Conservation (phyloP, 371 early-diverging fungal species). For the Saksenaea vasiformis region DNA sequence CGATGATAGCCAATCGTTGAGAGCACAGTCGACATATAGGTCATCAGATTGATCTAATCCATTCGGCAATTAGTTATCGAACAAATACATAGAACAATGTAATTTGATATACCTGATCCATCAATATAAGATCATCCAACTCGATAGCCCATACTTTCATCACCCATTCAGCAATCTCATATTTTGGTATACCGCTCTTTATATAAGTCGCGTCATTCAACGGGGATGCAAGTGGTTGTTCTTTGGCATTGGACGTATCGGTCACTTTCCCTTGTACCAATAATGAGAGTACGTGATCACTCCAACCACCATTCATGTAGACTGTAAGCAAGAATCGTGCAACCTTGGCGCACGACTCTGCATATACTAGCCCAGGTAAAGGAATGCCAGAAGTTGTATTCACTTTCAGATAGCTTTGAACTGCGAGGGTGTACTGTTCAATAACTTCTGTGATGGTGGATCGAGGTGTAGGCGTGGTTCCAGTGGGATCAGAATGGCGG, state of each 20-base stretch:
- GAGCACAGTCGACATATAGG: conserved; percentile 62
- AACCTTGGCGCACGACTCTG: conserved; percentile 48
- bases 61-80: neutral
- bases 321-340: conserved; percentile 39
- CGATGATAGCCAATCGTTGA: conserved; percentile 65
- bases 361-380: conserved; percentile 40
- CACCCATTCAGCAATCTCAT: conserved; percentile 63
- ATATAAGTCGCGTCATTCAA: conserved; percentile 8
- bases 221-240: conserved; percentile 1
- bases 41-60: conserved; percentile 56
- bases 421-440: conserved; percentile 46
- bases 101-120: conserved; percentile 55
- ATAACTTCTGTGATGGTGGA: conserved; percentile 49
- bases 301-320: conserved; percentile 38
- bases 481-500: conserved; percentile 15
- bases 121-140: conserved; percentile 51
- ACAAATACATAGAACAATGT: neutral
- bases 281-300: conserved; percentile 20
- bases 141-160: conserved; percentile 54
- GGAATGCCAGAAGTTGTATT: conserved; percentile 33
- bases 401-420: conserved; percentile 51
- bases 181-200: conserved; percentile 44
- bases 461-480: conserved; percentile 36
- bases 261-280: conserved; percentile 28
- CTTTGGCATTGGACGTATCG: neutral